Percentiles rank a stretch among this genome's conserved stretches.
Evolutionary conservation across 202 grass and related monocot species (phyloP).

Genomic region (Hordeum pubiflorum): DNA sequence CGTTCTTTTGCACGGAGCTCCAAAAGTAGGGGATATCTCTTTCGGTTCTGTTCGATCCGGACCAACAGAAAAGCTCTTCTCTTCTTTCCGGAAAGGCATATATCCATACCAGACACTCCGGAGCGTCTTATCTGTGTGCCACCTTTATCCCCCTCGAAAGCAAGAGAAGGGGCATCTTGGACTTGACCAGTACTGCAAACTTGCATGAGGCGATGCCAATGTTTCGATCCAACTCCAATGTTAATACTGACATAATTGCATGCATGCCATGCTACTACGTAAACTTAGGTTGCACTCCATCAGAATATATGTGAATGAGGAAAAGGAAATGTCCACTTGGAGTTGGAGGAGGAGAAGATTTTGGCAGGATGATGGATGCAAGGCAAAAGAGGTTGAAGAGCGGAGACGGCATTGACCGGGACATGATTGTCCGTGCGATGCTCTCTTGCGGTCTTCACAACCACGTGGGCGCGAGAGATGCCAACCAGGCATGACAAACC

Average conservation of each 20-base stretch:
- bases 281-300: neutral
- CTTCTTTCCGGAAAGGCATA: neutral
- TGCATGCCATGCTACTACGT: neutral
- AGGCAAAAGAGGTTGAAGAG: conserved; percentile 21
- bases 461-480: conserved; percentile 28
- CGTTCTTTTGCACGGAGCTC: neutral
- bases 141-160: neutral
- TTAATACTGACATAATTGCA: neutral
- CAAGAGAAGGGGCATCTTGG: neutral
- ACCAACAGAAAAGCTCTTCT: neutral
- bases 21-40: neutral
- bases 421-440: conserved; percentile 1
- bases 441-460: neutral
- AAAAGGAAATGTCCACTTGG: neutral
- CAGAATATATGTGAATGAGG: neutral
- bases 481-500: conserved; percentile 10
- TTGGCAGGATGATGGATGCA: neutral
- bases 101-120: neutral
- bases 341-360: neutral
- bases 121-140: neutral
- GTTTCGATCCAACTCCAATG: neutral
- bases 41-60: neutral
- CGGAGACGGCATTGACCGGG: conserved; percentile 40
- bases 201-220: neutral
- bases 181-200: neutral